Evolutionary conservation across 306 rosid genomes (phyloP).

Genomic region (Cicer chorassanicum): DNA sequence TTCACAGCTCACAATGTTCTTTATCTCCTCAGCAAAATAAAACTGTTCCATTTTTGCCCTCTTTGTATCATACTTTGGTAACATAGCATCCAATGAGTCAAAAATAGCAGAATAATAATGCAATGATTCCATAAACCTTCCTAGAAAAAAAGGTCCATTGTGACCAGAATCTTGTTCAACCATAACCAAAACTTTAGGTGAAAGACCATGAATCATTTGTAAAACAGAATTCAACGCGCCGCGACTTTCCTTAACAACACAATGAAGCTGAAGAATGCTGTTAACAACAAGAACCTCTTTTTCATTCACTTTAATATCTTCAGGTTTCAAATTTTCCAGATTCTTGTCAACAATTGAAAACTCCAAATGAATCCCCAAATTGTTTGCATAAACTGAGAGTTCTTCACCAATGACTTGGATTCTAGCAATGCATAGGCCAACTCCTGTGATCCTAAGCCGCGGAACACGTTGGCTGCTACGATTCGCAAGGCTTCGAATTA

Average conservation of each 20-base stretch:
- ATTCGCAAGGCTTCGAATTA: conserved; percentile 61
- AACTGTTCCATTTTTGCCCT: conserved; percentile 88
- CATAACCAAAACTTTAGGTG: conserved; percentile 67
- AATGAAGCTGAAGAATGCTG: conserved; percentile 85
- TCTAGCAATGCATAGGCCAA: conserved; percentile 60
- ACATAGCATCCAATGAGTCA: conserved; percentile 79
- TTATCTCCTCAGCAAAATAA: conserved; percentile 89
- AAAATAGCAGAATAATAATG: conserved; percentile 90
- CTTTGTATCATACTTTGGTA: conserved; percentile 80
- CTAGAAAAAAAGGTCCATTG: conserved; percentile 92
- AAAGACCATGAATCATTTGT: conserved; percentile 69
- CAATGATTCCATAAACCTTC: conserved; percentile 90
- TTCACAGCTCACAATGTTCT: conserved; percentile 93
- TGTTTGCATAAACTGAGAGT: conserved; percentile 58
- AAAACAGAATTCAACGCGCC: conserved; percentile 83
- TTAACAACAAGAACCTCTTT: conserved; percentile 75
- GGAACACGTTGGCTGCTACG: conserved; percentile 40
- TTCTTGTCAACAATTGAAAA: conserved; percentile 62
- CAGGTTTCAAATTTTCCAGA: conserved; percentile 58
- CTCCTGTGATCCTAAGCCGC: conserved; percentile 60
- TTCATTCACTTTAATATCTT: conserved; percentile 58
- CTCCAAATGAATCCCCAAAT: conserved; percentile 57
- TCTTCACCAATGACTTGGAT: conserved; percentile 64
- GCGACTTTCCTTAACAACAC: conserved; percentile 86
- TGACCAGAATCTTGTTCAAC: conserved; percentile 91